Base-by-base conservation (phyloP, 331 rosid genomes). In the Spiraea crenata region DNA sequence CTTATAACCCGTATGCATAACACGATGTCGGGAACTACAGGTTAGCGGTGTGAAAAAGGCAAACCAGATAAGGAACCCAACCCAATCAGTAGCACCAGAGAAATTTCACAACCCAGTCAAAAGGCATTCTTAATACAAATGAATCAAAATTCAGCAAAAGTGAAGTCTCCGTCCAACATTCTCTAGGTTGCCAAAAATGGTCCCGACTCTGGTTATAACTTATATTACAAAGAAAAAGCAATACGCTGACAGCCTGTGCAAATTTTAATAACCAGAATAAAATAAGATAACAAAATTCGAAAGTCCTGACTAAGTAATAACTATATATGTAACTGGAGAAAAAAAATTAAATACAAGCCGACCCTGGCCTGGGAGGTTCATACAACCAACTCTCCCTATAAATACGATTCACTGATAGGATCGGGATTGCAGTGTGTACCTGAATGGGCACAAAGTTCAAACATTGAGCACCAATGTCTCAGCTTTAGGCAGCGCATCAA, bases 191-290 rank as follows among this genome's bases (percentile, higher is more conserved):
- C 66, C 10, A 15, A 34, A 46, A 62, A 46, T 20, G 52, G 6
- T 54, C 39, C 56, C 34, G 64, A 44, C 52, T 50, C 77, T 9
- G 70, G 70, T 60, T 65, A 64, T 63, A 66, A 67, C 54, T 72
- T 79, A 74, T 74, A 63, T 31, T 74, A 69, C 75, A 73, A 40
- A 45, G 42, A 51, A 63, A 54, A 52, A 35, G 50, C 49, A 73
- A 79, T 59, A 67, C 50, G 19, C 56, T 70, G 47, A 58, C 81
- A 67, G 80, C 82, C 91, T 82, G 91, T 86, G 89, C 95, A 88
- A 82, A 84, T 85, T 82, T 82, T 87, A 78, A 85, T 88, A 88
- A 86, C 89, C 95, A 77, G 87, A 83, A 76, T 84, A 85, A 80
- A 77, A 78, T 25, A 45, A 82, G 76, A 85, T 79, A 80, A 88